Conservation (phyloP, 2,329 filamentous ascomycete genomes). For the Trichophyton schoenleinii region DNA sequence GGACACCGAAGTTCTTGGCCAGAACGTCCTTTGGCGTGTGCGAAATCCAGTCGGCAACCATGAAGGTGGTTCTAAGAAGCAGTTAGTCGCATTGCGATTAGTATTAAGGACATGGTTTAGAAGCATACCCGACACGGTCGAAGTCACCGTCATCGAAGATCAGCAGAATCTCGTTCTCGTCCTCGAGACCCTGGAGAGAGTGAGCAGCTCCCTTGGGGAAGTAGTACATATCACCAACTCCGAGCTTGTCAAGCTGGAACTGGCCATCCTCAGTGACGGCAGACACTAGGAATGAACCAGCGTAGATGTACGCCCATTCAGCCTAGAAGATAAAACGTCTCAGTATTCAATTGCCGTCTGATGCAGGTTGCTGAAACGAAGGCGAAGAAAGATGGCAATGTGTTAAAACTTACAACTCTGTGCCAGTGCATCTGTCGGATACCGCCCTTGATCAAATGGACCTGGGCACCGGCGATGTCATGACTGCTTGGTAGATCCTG, state of each 20-base stretch:
- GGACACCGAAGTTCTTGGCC: conserved; percentile 57
- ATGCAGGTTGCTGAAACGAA: not conserved
- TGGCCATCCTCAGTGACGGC: conserved; percentile 51
- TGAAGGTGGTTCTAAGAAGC: conserved; percentile 50
- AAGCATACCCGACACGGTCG: conserved; percentile 44
- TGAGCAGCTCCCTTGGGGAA: conserved; percentile 55
- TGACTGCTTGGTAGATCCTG: conserved; percentile 53
- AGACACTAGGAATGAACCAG: conserved; percentile 45
- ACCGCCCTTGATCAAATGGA: conserved; percentile 54
- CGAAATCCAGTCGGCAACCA: conserved; percentile 56
- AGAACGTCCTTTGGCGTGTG: conserved; percentile 53
- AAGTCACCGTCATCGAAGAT: conserved; percentile 57
- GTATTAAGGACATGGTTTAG: not conserved
- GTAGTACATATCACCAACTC: conserved; percentile 55
- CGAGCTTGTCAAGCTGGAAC: conserved; percentile 43
- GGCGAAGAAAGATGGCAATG: not conserved
- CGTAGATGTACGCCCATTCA: conserved; percentile 54
- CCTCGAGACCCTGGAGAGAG: conserved; percentile 49
- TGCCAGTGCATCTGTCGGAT: conserved; percentile 58
- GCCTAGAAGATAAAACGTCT: conserved; percentile 31
- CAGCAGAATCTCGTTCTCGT: conserved; percentile 55
- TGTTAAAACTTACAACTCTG: conserved; percentile 40
- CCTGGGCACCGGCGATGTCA: conserved; percentile 56
- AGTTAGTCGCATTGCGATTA: not conserved
- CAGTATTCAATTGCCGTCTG: not conserved